A percentile compares a stretch with the other conserved stretches of the same genome.
phyloP scores from a whole-genome alignment of 2,329 filamentous ascomycete species.

The Aspergillus uvarum region DNA sequence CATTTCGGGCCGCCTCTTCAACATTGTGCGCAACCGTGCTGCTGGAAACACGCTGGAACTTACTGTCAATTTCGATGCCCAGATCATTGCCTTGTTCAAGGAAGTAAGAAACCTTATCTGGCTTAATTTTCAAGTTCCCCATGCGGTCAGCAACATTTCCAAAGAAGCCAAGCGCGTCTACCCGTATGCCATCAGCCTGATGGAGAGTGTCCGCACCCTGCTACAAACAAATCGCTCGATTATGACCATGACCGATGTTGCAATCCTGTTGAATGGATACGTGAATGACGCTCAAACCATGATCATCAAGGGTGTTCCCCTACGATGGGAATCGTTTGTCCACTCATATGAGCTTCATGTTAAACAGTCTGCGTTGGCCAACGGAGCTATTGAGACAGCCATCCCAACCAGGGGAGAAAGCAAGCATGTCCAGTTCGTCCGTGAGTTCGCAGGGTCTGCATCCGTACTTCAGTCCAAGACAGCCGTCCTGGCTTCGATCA shows the following conservation, averaged over 20 bases:
- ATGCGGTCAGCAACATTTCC: slow-evolving; percentile 90
- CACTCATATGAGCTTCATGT: slow-evolving; percentile 92
- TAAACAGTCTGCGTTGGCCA: slow-evolving; percentile 61
- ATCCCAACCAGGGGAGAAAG: slow-evolving; percentile 68
- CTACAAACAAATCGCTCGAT: slow-evolving; percentile 85
- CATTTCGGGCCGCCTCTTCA: slow-evolving; percentile 89
- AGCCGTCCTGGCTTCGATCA: slow-evolving; percentile 71
- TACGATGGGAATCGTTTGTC: slow-evolving; percentile 97
- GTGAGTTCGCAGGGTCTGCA: slow-evolving; percentile 84
- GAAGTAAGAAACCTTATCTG: slow-evolving; percentile 94
- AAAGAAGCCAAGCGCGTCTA: slow-evolving; percentile 99
- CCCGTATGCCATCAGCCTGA: slow-evolving; percentile 93
- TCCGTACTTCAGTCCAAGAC: slow-evolving; percentile 88
- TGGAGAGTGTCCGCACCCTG: slow-evolving; percentile 96
- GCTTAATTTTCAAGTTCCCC: slow-evolving; percentile 92
- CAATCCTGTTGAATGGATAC: slow-evolving; percentile 84
- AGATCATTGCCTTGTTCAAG: slow-evolving; percentile 97
- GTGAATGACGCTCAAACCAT: slow-evolving; percentile 84
- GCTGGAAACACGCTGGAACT: slow-evolving; percentile 86
- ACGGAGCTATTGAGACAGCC: slow-evolving; percentile 59
- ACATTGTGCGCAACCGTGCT: slow-evolving; percentile 83
- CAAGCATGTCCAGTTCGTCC: slow-evolving; percentile 94
- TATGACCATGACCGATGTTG: slow-evolving; percentile 79
- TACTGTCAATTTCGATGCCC: slow-evolving; percentile 91
- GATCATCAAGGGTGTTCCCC: slow-evolving; percentile 79